A percentile compares a stretch with the other conserved stretches of the same genome.
These are phyloP conservation scores for Sporothrix phasma DNA, from an alignment of 2,329 filamentous ascomycete species.

Conservation along the genomic window DNA sequence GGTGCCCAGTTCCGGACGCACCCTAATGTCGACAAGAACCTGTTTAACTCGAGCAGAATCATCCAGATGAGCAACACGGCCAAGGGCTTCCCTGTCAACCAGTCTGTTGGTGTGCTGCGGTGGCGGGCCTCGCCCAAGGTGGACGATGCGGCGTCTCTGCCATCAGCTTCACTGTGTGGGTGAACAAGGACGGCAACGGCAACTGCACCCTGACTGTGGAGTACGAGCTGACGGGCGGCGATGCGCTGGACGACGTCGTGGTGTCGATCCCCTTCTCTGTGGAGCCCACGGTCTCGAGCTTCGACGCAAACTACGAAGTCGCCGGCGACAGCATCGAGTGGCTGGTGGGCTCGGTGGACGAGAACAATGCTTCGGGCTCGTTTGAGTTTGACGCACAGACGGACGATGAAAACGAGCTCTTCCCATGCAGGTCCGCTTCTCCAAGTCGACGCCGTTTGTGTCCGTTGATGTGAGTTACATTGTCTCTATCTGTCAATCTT, in stretches of 20 bases:
- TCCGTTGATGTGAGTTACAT: slow-evolving; percentile 78
- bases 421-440: slow-evolving; percentile 90
- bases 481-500: not conserved
- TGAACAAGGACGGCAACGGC: slow-evolving; percentile 72
- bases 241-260: slow-evolving; percentile 70
- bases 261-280: slow-evolving; percentile 81
- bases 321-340: slow-evolving; percentile 88
- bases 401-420: slow-evolving; percentile 86
- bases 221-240: slow-evolving; percentile 80
- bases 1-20: slow-evolving; percentile 91
- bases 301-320: slow-evolving; percentile 89
- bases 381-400: slow-evolving; percentile 94
- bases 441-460: slow-evolving; percentile 74
- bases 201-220: slow-evolving; percentile 88
- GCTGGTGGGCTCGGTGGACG: slow-evolving; percentile 79
- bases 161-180: slow-evolving; percentile 98
- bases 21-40: slow-evolving; percentile 84
- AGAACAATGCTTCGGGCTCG: slow-evolving; percentile 70
- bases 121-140: slow-evolving; percentile 80
- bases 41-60: slow-evolving; percentile 71
- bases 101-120: slow-evolving; percentile 81
- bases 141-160: slow-evolving; percentile 70
- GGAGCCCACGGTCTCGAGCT: slow-evolving; percentile 84
- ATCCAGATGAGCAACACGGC: slow-evolving; percentile 85
- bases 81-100: slow-evolving; percentile 90